These are phyloP conservation scores for Articulospora tetracladia DNA, from an alignment of 495 filamentous ascomycete species.

Conservation along the genomic window DNA sequence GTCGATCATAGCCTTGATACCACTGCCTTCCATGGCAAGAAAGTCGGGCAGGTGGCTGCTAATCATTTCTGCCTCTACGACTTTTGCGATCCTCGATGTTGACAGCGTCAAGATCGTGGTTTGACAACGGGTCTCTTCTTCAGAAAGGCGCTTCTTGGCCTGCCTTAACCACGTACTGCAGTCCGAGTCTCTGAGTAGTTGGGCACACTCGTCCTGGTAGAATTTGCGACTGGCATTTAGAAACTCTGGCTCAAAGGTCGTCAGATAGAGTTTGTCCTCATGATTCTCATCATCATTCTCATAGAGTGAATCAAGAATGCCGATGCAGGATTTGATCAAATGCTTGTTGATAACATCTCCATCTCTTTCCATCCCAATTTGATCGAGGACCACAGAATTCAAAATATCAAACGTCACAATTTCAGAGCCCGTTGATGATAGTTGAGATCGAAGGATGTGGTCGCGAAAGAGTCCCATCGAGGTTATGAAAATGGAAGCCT, in stretches of 20 bases:
- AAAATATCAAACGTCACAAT: constrained; percentile 63
- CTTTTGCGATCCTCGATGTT: constrained; percentile 64
- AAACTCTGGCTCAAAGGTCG: constrained; percentile 77
- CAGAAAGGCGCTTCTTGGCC: constrained; percentile 64
- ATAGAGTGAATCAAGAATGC: constrained; percentile 90
- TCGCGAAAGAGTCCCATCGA: constrained; percentile 88
- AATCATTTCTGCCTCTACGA: constrained; percentile 81
- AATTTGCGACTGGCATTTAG: constrained; percentile 65
- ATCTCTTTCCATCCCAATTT: constrained; percentile 87
- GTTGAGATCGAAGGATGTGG: constrained; percentile 56
- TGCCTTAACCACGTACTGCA: constrained; percentile 81
- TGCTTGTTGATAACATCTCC: constrained; percentile 86
- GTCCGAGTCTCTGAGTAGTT: constrained; percentile 71
- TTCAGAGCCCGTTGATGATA: constrained; percentile 35
- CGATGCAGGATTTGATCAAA: constrained; percentile 75
- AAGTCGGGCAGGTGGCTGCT: constrained; percentile 72
- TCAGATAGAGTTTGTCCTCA: constrained; percentile 77
- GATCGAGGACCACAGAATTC: constrained; percentile 78
- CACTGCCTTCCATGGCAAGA: constrained; percentile 76
- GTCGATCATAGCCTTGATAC: constrained; percentile 86
- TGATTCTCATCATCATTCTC: constrained; percentile 71
- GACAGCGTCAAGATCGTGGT: constrained; percentile 72
- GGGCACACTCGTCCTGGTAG: constrained; percentile 70
- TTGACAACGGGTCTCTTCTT: constrained; percentile 77
- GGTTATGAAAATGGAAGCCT: constrained; percentile 74